These are phyloP conservation scores for Grosmannia clavigera DNA, from an alignment of 2,329 filamentous ascomycete genomes.

Conservation along the genomic window DNA sequence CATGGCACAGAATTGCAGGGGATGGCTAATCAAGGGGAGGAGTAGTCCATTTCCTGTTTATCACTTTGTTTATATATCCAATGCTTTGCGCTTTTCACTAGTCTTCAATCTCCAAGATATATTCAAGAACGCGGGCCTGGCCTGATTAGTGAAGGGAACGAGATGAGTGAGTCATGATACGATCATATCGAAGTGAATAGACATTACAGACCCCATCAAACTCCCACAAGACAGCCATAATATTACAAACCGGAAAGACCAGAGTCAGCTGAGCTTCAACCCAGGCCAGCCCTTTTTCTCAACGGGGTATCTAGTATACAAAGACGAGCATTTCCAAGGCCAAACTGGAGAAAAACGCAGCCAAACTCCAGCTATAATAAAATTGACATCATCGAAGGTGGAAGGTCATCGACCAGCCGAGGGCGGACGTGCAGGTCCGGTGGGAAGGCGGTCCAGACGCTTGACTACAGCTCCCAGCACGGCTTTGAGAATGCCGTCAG, in stretches of 20 bases:
- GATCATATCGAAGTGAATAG: no score
- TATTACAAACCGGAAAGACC: neutral
- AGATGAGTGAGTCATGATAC: no score
- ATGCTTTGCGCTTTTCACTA: neutral
- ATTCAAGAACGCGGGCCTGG: no score
- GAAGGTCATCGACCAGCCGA: neutral
- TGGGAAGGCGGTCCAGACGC: slow-evolving; percentile 10
- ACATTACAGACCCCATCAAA: neutral
- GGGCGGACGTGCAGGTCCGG: neutral
- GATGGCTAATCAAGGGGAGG: neutral
- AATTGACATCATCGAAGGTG: neutral
- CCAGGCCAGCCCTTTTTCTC: neutral
- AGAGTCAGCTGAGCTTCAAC: neutral
- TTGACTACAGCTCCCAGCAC: slow-evolving; percentile 65
- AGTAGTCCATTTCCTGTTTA: neutral
- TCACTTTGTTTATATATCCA: neutral
- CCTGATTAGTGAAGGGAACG: no score
- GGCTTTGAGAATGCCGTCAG: slow-evolving; percentile 64
- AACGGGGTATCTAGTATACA: neutral
- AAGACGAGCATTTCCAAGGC: neutral
- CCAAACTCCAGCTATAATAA: neutral
- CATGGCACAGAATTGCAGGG: neutral
- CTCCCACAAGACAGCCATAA: neutral
- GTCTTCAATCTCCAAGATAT: neutral
- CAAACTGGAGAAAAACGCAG: neutral